phyloP scores from a whole-genome alignment of 176 grass and related monocot genomes.

The Saccharum officinarum region DNA sequence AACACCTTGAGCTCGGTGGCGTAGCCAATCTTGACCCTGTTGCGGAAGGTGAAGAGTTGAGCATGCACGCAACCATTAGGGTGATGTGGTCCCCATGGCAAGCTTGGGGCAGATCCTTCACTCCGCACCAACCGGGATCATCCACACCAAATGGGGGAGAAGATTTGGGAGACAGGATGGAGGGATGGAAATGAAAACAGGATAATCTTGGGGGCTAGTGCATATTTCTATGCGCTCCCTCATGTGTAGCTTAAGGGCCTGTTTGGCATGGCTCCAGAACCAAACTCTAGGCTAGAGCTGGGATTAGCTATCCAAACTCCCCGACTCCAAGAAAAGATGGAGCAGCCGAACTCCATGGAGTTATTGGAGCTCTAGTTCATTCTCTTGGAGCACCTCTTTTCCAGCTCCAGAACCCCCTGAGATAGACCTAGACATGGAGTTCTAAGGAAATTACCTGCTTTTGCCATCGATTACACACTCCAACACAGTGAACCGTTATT shows the following conservation, averaged over 20 bases:
- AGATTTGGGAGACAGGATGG: background rate
- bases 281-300: no score
- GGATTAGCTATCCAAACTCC: no score
- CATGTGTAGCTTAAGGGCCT: background rate
- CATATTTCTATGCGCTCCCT: background rate
- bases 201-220: background rate
- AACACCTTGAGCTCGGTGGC: background rate
- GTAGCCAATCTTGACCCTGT: background rate
- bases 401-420: no score
- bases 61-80: background rate
- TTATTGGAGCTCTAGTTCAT: no score
- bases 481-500: no score
- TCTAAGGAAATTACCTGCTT: no score
- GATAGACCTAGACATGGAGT: no score
- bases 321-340: no score
- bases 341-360: no score
- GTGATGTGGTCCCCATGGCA: background rate
- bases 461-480: no score
- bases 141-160: background rate
- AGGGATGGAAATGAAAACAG: background rate
- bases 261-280: no score
- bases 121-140: background rate
- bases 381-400: no score
- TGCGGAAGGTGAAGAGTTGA: background rate
- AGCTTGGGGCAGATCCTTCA: background rate